Evolutionary conservation across 1,139 yeast species (phyloP), one percentile per base, ranked within the genome.

Genomic region (Zygosaccharomyces sapae): DNA sequence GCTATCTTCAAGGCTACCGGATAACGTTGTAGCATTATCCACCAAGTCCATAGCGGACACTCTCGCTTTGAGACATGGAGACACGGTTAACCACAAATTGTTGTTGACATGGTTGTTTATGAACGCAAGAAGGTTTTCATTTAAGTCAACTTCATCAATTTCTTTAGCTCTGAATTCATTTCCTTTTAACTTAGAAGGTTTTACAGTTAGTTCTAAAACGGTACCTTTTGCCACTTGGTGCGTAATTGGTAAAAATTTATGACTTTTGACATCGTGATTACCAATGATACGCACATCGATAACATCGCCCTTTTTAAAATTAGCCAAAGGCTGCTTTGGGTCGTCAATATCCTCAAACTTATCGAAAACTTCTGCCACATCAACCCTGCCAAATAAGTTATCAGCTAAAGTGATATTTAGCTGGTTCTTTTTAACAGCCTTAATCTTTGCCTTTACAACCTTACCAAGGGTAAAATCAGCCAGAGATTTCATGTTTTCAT

Each of bases 311-410:
- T 71, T 75, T 48, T 75, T 72, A 70, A 83, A 87, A 41, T 69
- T 69, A 2, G 76, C 65, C 46, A 87, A 72, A 38, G 96, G 96
- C 41, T 75, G 73, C 51, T 70, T 72, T 33, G 66, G 66, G 61
- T 87, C 81, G 48, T 73, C 69, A 44, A 88, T 84, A 33, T 81
- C 84, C 2, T 72, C 68, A 54, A 71, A 68, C 0, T 65, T 56
- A 44, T 80, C 82, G 67, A 79, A 85, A 46, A 86, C 72, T 65
- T 86, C 86, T 7, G 92, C 78, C 18, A 83, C 74, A 60, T 87
- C 96, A 48, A 90, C 70, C 63, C 95, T 78, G 38, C 96, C 97
- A 59, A 80, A 86, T 53, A 83, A 73, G 61, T 85, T 83, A 51
- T 85, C 95, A 42, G 94, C 90, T 47, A 89, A 71, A 50, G 77